phyloP scores from a whole-genome alignment of 352 stramenopile genomes.

The Globisporangium solare region DNA sequence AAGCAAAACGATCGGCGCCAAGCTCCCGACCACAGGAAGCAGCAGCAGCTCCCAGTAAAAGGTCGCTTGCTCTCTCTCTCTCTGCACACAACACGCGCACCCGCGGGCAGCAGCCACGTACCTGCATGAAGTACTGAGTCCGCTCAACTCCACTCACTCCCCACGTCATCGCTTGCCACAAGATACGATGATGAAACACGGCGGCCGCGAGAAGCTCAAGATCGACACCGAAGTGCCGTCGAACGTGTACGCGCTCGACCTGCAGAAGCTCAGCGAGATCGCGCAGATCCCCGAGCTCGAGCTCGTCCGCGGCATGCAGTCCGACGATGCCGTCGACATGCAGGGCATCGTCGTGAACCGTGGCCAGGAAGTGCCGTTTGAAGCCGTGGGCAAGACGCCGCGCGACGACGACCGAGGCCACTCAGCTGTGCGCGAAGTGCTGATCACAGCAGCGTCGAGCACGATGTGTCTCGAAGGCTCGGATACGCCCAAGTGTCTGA shows the following conservation, averaged over 20 bases:
- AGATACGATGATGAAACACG: slow-evolving; percentile 5
- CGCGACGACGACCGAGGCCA: slow-evolving; percentile 9
- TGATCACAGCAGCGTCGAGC: slow-evolving; percentile 74
- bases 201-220: slow-evolving; percentile 8
- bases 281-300: slow-evolving; percentile 58
- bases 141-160: not conserved
- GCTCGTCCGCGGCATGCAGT: slow-evolving; percentile 70
- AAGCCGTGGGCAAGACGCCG: slow-evolving; percentile 59
- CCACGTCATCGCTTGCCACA: not conserved
- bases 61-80: not conserved
- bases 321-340: slow-evolving; percentile 71
- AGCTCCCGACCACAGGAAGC: too few species aligned
- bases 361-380: slow-evolving; percentile 73
- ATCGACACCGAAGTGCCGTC: slow-evolving; percentile 40
- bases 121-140: slow-evolving; percentile 7
- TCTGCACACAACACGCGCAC: not conserved
- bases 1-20: too few species aligned
- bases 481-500: slow-evolving; percentile 77
- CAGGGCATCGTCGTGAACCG: slow-evolving; percentile 76
- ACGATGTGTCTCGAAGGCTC: slow-evolving; percentile 77
- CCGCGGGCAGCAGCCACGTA: not conserved
- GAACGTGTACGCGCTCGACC: slow-evolving; percentile 69
- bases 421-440: slow-evolving; percentile 53
- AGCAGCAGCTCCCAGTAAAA: too few species aligned
- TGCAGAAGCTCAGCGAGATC: slow-evolving; percentile 63